Conservation (phyloP, 164 flowering plant species). For the Vitis amurensis region DNA sequence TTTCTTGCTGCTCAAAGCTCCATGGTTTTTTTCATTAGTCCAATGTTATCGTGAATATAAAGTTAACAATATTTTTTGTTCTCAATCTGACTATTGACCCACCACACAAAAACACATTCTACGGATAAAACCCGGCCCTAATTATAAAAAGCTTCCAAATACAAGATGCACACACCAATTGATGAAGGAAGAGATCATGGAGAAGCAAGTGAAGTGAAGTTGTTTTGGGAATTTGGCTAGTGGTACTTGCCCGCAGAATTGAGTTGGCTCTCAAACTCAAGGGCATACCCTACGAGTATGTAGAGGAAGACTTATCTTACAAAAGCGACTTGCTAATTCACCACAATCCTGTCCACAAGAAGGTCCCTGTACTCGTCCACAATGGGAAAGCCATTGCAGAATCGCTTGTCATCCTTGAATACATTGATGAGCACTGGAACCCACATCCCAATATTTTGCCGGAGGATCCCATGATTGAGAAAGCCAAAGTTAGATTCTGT, state of each 20-base stretch:
- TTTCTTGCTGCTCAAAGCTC: no score
- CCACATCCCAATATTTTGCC: no score
- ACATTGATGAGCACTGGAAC: no score
- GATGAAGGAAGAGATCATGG: conserved; percentile 1
- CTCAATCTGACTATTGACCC: no score
- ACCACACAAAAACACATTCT: no score
- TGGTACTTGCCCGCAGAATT: conserved; percentile 13
- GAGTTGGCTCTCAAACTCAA: conserved; percentile 29
- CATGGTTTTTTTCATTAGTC: no score
- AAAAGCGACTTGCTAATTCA: conserved; percentile 23
- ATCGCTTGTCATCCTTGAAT: conserved; percentile 25
- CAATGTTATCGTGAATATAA: no score
- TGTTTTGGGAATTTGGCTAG: conserved; percentile 24
- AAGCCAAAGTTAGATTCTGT: conserved; percentile 29
- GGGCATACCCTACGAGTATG: conserved; percentile 26
- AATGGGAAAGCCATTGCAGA: conserved; percentile 24
- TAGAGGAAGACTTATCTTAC: conserved; percentile 25
- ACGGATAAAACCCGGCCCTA: no score
- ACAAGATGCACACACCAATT: neutral
- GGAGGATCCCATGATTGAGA: no score
- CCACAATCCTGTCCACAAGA: conserved; percentile 12
- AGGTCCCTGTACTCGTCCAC: conserved; percentile 19
- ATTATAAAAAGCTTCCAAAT: neutral
- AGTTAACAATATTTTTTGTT: no score
- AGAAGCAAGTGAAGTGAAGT: conserved; percentile 17